A percentile compares a stretch with the other conserved stretches of the same genome.
These are phyloP conservation scores for Cymbopogon flexuosus DNA, from an alignment of 202 grass and related monocot species.

Conservation along the genomic window DNA sequence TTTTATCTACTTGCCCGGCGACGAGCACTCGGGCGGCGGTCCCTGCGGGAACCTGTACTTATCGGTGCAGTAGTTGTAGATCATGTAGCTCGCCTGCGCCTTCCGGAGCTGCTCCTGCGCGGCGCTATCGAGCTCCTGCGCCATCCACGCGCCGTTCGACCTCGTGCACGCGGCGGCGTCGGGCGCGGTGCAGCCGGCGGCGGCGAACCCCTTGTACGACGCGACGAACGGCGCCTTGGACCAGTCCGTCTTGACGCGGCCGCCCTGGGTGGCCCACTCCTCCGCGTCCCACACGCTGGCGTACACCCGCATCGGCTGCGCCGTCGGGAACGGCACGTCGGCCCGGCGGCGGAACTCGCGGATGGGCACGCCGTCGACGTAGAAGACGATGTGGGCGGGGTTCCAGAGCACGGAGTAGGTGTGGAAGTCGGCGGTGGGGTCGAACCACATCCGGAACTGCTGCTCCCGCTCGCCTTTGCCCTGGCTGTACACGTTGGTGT, in stretches of 20 bases:
- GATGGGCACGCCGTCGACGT: conserved; percentile 68
- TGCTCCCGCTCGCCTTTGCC: conserved; percentile 71
- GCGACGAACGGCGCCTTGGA: conserved; percentile 77
- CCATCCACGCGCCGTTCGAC: conserved; percentile 48
- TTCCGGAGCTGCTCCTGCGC: conserved; percentile 25
- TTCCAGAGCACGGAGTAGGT: conserved; percentile 86
- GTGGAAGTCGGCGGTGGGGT: conserved; percentile 91
- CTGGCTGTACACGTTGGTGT: conserved; percentile 75
- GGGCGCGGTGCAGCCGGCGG: conserved; percentile 40
- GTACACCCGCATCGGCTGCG: conserved; percentile 85
- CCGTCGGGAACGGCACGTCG: conserved; percentile 62
- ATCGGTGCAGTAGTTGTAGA: conserved; percentile 75
- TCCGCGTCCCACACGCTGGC: conserved; percentile 92
- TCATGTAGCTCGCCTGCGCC: conserved; percentile 56
- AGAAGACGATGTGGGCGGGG: conserved; percentile 74
- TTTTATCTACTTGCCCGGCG: conserved; percentile 36
- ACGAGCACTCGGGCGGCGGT: conserved; percentile 52
- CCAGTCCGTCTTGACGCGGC: conserved; percentile 94
- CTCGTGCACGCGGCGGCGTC: conserved; percentile 42
- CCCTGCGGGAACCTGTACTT: conserved; percentile 53
- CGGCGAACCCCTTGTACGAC: conserved; percentile 19
- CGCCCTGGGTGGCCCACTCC: conserved; percentile 92
- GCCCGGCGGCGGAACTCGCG: conserved; percentile 53
- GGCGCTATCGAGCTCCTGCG: conserved; percentile 44
- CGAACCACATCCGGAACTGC: conserved; percentile 93